A percentile compares a stretch with the other conserved stretches of the same genome.
These are phyloP conservation scores for Myxozyma lipomycoides DNA, from an alignment of 805 yeast species.

Conservation along the genomic window DNA sequence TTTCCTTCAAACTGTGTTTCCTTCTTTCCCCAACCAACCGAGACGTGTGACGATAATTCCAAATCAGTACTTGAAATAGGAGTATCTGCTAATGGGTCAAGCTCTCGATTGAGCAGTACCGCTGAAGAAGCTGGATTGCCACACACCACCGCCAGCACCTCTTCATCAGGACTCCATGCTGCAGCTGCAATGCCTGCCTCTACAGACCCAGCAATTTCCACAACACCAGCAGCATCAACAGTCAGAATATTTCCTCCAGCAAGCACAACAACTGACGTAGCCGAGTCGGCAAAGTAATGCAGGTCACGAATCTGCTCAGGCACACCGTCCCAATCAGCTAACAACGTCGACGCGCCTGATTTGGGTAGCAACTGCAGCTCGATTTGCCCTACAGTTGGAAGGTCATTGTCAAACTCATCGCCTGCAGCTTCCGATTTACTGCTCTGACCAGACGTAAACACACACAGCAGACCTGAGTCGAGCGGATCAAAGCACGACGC, in stretches of 20 bases:
- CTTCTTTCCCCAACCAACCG: slow-evolving; percentile 97
- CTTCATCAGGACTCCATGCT: slow-evolving; percentile 89
- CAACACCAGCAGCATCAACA: slow-evolving; percentile 51
- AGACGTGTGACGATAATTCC: slow-evolving; percentile 71
- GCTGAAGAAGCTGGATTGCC: slow-evolving; percentile 37
- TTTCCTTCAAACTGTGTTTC: slow-evolving; percentile 96
- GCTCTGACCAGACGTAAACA: slow-evolving; percentile 43
- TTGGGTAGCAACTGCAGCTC: slow-evolving; percentile 42
- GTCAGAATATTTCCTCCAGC: slow-evolving; percentile 67
- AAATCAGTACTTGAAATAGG: slow-evolving; percentile 60
- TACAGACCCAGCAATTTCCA: slow-evolving; percentile 78
- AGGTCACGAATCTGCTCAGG: slow-evolving; percentile 10
- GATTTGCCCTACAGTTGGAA: slow-evolving; percentile 30
- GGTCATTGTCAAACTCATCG: background rate
- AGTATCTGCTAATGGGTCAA: slow-evolving; percentile 74
- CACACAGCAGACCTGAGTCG: slow-evolving; percentile 67
- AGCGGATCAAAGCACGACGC: slow-evolving; percentile 66
- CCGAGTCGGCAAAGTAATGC: slow-evolving; percentile 18
- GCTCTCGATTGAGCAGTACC: slow-evolving; percentile 64
- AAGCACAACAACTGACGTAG: slow-evolving; percentile 47
- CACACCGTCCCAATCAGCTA: slow-evolving; percentile 55
- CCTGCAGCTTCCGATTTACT: background rate
- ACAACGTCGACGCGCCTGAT: slow-evolving; percentile 62
- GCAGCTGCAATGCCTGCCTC: slow-evolving; percentile 73
- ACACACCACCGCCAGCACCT: slow-evolving; percentile 68